These are phyloP conservation scores for Penicillium sp. DNA, from an alignment of 2,329 filamentous ascomycete genomes.

Conservation along the genomic window DNA sequence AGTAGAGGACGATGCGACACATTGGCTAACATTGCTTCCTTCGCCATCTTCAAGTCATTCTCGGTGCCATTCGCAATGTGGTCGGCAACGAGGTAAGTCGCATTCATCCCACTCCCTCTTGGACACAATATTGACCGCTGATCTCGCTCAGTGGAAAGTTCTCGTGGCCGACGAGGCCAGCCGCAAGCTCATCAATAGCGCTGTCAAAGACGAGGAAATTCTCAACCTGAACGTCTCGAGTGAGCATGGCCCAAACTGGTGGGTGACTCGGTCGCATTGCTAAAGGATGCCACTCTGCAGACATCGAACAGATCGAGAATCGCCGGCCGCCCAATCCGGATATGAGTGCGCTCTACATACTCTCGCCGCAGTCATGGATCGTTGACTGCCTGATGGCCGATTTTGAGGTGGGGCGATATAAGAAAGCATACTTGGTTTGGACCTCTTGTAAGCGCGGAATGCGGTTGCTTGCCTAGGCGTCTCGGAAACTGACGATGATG, in stretches of 20 bases:
- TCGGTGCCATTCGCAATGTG: slow-evolving; percentile 68
- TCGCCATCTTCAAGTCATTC: slow-evolving; percentile 52
- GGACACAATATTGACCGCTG: slow-evolving; percentile 21
- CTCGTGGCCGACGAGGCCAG: slow-evolving; percentile 80
- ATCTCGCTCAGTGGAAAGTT: slow-evolving; percentile 76
- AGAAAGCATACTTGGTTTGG: slow-evolving; percentile 77
- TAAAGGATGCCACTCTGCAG: slow-evolving; percentile 32
- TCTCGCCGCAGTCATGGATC: slow-evolving; percentile 79
- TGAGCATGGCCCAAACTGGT: slow-evolving; percentile 43
- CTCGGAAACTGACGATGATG: slow-evolving; percentile 17
- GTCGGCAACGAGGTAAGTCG: slow-evolving; percentile 68
- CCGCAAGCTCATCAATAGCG: slow-evolving; percentile 81
- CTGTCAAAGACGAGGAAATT: slow-evolving; percentile 91
- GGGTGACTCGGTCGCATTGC: not conserved
- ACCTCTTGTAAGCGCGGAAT: slow-evolving; percentile 52
- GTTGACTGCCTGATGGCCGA: slow-evolving; percentile 93
- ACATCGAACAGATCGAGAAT: slow-evolving; percentile 91
- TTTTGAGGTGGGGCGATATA: slow-evolving; percentile 77
- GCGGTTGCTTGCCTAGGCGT: slow-evolving; percentile 3
- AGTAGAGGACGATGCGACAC: not conserved
- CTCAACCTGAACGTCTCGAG: slow-evolving; percentile 94
- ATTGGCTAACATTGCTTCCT: slow-evolving; percentile 10
- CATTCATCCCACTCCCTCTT: slow-evolving; percentile 19
- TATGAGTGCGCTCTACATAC: slow-evolving; percentile 91
- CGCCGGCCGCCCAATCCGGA: slow-evolving; percentile 73